These are phyloP conservation scores for Gomphus sp. DNA, from an alignment of 1,284 basidiomycete genomes.

Conservation along the genomic window DNA sequence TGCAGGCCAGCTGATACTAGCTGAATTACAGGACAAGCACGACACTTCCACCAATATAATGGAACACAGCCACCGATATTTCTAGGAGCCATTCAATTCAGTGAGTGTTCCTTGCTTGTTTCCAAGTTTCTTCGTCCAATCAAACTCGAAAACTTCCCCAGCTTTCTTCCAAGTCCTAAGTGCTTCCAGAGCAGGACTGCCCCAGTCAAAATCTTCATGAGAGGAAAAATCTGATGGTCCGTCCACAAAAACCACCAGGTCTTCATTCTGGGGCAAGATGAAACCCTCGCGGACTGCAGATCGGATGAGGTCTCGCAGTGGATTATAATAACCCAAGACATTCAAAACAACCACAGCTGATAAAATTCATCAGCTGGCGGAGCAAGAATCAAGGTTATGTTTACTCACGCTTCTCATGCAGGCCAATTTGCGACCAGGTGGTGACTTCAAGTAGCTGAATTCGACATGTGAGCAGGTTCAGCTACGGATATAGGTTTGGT, in stretches of 20 bases:
- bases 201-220: conserved; percentile 69
- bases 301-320: conserved; percentile 65
- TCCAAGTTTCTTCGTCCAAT: conserved; percentile 9
- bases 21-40: not conserved
- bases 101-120: not conserved
- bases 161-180: conserved; percentile 51
- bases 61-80: not conserved
- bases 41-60: not conserved
- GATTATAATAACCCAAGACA: conserved; percentile 71
- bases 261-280: conserved; percentile 52
- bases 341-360: conserved; percentile 77
- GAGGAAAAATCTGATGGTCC: conserved; percentile 48
- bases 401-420: conserved; percentile 73
- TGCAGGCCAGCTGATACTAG: too few relatives aligned
- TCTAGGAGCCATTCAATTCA: not conserved
- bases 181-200: conserved; percentile 55
- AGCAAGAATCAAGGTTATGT: conserved; percentile 2
- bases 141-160: conserved; percentile 6
- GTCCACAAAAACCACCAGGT: conserved; percentile 63
- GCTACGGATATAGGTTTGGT: not conserved
- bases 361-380: not conserved
- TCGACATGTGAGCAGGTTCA: not conserved
- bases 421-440: conserved; percentile 87
- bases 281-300: conserved; percentile 67
- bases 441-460: conserved; percentile 74